Evolutionary conservation across 306 rosid genomes (phyloP), one percentile per base, ranked within the genome.

Genomic region (Pueraria montana): DNA sequence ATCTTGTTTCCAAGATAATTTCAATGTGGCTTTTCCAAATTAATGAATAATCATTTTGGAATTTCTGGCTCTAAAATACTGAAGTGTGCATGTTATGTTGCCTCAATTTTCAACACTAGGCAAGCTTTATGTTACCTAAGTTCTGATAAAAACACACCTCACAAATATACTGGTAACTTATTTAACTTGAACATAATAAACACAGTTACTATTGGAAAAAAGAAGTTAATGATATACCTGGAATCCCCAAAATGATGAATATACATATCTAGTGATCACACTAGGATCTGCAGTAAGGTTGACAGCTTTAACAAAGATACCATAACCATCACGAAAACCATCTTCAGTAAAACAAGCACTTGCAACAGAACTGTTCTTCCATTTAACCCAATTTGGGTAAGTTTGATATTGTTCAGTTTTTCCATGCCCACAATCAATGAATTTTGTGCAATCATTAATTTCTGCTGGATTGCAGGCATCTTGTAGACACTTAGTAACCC

Each of bases 181-280:
- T 21, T 5, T 20, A 61, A 50, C 11, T 65, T 21, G 7, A 65
- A 77, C 71, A 69, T 48, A 36, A 68, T 17, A 45, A 20, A 84
- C 12, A 84, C 11, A 23, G 43, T 38, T 83, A 76, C 46, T 53
- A 36, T 34, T 43, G 58, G 73, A 48, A 65, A 38, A 38, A 38
- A 11, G 52, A 68, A 56, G 70, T 56, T 21, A 64, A 83, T 76
- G 67, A 26, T 40, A 70, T 82, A 92, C 98, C 97, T 93, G 97
- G 82, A 95, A 95, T 77, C 98, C 97, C 98, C 98, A 93, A 86
- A 90, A 95, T 17, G 91, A 79, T 16, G 97, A 84, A 77, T 87
- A 93, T 13, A 87, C 72, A 78, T 95, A 95, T 95, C 94, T 89
- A 10, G 88, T 86, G 59, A 87, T 7, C 40, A 90, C 40, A 78